Conservation (phyloP, 257 asterid genomes). For the Anisodus acutangulus region DNA sequence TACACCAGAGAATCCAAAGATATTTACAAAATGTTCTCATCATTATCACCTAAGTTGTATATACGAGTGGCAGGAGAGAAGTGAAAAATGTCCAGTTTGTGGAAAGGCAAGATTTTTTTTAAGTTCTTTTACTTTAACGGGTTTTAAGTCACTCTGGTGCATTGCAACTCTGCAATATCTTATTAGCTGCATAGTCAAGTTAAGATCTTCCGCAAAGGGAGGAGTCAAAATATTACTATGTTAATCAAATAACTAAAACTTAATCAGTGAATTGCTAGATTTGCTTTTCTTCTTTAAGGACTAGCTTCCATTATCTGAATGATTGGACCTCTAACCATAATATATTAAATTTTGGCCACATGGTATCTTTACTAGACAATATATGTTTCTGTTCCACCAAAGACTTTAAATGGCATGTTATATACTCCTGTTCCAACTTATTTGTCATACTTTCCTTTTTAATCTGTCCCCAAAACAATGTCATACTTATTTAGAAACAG, state of each 20-base stretch:
- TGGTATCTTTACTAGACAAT: not conserved
- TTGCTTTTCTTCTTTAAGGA: not conserved
- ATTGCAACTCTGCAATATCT: not conserved
- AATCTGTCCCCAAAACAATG: not conserved
- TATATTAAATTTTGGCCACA: not conserved
- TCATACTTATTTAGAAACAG: too few species aligned
- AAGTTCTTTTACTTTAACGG: not conserved
- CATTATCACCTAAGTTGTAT: slow-evolving; percentile 75
- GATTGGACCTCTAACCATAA: not conserved
- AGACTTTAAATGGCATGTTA: not conserved
- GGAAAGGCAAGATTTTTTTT: slow-evolving; percentile 48
- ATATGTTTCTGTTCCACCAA: not conserved
- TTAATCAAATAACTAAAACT: not conserved
- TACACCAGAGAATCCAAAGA: slow-evolving; percentile 62
- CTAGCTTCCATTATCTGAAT: not conserved
- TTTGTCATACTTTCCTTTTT: too few species aligned
- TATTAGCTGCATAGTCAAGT: not conserved
- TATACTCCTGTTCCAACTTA: not conserved
- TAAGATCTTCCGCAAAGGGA: not conserved
- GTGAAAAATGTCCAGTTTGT: slow-evolving; percentile 60
- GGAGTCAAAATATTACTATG: not conserved
- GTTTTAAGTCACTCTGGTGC: not conserved
- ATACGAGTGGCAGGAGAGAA: slow-evolving; percentile 80
- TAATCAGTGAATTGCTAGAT: not conserved
- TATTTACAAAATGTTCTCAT: slow-evolving; percentile 53